Percentiles rank a stretch among this genome's conserved stretches.
These are phyloP conservation scores for Deinandra increscens DNA, from an alignment of 129 eudicot genomes.

Conservation along the genomic window DNA sequence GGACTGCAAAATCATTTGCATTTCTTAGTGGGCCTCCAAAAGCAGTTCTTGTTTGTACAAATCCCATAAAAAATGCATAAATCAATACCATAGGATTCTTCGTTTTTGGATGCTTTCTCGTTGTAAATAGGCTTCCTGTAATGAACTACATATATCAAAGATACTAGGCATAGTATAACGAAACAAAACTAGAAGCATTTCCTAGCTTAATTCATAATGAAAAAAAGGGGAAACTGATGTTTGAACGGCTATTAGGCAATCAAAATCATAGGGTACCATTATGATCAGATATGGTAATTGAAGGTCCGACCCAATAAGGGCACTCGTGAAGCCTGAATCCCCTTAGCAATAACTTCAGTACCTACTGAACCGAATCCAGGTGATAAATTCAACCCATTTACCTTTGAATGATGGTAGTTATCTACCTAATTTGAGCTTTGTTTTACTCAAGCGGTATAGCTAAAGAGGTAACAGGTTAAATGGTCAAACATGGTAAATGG, in stretches of 20 bases:
- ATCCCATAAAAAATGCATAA: neutral
- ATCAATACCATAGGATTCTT: slow-evolving; percentile 77
- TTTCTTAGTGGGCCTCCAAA: slow-evolving; percentile 4
- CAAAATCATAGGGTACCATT: slow-evolving; percentile 49
- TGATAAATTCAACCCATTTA: slow-evolving; percentile 2
- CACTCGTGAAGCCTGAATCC: slow-evolving; percentile 88
- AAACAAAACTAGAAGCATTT: slow-evolving; percentile 13
- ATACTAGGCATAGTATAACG: neutral
- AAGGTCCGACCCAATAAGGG: slow-evolving; percentile 96
- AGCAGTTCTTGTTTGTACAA: neutral
- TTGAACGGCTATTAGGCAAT: neutral
- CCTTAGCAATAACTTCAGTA: slow-evolving; percentile 55
- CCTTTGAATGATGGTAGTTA: neutral
- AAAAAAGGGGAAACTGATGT: neutral
- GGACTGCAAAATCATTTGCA: slow-evolving; percentile 51
- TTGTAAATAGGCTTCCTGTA: slow-evolving; percentile 77
- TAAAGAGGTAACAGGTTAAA: neutral
- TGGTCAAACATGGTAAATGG: neutral
- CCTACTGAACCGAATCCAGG: slow-evolving; percentile 1
- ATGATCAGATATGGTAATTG: slow-evolving; percentile 82
- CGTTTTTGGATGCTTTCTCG: slow-evolving; percentile 81
- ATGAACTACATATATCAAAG: slow-evolving; percentile 24
- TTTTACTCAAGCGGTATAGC: neutral
- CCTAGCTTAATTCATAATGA: neutral
- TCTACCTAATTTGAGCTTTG: neutral